phyloP scores from a whole-genome alignment of 805 yeast species.

The Hanseniaspora taiwanica region DNA sequence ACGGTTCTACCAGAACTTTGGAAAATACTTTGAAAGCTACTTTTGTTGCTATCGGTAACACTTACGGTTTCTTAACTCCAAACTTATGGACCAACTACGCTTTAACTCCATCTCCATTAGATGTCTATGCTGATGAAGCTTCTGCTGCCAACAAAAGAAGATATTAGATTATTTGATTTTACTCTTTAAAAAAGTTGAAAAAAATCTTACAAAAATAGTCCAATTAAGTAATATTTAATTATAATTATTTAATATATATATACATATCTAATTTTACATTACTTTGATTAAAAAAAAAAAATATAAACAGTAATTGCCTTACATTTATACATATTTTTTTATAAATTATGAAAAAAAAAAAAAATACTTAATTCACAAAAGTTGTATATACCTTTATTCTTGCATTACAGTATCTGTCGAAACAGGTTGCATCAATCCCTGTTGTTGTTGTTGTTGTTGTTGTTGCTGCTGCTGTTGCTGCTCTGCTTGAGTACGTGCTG shows the following conservation, averaged over 20 bases:
- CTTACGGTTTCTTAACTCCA: slow-evolving; percentile 99
- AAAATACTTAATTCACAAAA: no score
- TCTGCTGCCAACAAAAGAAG: slow-evolving; percentile 61
- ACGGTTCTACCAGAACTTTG: slow-evolving; percentile 98
- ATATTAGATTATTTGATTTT: slow-evolving; percentile 35
- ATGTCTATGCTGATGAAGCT: slow-evolving; percentile 81
- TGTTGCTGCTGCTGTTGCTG: not conserved
- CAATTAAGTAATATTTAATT: no score
- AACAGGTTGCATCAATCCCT: no score
- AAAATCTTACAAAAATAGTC: no score
- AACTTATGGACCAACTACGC: slow-evolving; percentile 90
- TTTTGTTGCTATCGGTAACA: slow-evolving; percentile 98
- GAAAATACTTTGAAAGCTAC: slow-evolving; percentile 99
- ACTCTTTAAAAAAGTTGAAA: not conserved
- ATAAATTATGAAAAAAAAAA: no score
- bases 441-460: slow-evolving; percentile 1
- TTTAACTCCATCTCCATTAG: slow-evolving; percentile 86
- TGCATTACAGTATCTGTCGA: not conserved
- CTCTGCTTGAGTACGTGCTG: not conserved
- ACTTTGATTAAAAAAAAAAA: not conserved
- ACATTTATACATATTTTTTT: no score
- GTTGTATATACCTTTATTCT: no score
- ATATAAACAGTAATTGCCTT: not conserved
- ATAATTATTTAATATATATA: not conserved
- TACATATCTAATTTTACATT: not conserved